phyloP scores from a whole-genome alignment of 164 flowering plant species.

The Taxillus chinensis region DNA sequence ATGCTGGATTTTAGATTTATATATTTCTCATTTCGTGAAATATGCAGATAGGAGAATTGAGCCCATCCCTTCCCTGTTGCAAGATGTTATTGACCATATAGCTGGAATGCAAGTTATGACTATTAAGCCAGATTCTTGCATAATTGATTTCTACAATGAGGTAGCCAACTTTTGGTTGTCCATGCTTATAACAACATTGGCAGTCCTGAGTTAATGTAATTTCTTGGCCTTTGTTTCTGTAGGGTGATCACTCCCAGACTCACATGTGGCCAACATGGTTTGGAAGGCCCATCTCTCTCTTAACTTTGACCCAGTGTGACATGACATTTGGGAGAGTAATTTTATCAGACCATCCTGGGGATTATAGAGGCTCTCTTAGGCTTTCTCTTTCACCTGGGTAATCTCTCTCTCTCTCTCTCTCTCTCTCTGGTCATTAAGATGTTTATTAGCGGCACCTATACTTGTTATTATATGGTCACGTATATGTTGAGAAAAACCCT shows the following conservation, averaged over 20 bases:
- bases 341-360: conserved; percentile 55
- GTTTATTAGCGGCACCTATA: no score
- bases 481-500: no score
- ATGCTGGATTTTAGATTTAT: no score
- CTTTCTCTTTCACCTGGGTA: conserved; percentile 80
- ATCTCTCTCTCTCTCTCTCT: conserved; percentile 1
- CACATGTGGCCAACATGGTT: conserved; percentile 53
- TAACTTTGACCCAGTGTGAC: conserved; percentile 73
- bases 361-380: conserved; percentile 61
- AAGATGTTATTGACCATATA: conserved; percentile 56
- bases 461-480: no score
- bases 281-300: conserved; percentile 61
- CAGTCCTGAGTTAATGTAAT: conserved; percentile 4
- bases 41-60: conserved; percentile 60
- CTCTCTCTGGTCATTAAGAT: neutral
- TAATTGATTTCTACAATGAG: conserved; percentile 70
- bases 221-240: conserved; percentile 6
- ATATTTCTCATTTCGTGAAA: neutral
- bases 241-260: conserved; percentile 94
- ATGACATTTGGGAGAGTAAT: conserved; percentile 69
- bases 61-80: conserved; percentile 55
- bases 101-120: conserved; percentile 33
- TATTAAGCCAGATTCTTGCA: conserved; percentile 63
- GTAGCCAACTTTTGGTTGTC: conserved; percentile 18
- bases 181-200: neutral